These are phyloP conservation scores for Mucor sp. DNA, from an alignment of 371 early-diverging fungal genomes.

Conservation along the genomic window DNA sequence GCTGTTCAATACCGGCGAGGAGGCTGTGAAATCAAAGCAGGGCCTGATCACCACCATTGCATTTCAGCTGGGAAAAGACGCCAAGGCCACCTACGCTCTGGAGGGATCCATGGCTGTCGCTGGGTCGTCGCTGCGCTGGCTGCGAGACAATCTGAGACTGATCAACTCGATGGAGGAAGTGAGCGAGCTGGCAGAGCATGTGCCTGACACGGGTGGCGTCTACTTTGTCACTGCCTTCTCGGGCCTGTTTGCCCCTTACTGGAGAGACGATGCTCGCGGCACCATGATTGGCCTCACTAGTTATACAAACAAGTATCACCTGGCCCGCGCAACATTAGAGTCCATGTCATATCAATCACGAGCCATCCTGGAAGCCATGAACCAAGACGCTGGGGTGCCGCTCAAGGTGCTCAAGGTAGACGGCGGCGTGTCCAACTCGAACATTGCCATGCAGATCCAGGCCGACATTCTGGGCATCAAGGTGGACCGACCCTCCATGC, in stretches of 20 bases:
- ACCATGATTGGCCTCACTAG: conserved; percentile 89
- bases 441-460: conserved; percentile 91
- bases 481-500: conserved; percentile 87
- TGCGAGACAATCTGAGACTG: conserved; percentile 85
- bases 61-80: conserved; percentile 83
- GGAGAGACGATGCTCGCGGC: conserved; percentile 93
- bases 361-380: conserved; percentile 93
- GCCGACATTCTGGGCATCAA: conserved; percentile 84
- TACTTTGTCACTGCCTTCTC: conserved; percentile 96
- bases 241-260: conserved; percentile 95
- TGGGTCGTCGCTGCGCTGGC: conserved; percentile 93
- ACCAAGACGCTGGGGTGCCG: conserved; percentile 66
- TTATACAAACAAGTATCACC: conserved; percentile 81
- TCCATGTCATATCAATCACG: conserved; percentile 89
- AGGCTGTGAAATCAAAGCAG: conserved; percentile 75
- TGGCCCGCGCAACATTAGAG: conserved; percentile 89
- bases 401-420: conserved; percentile 83
- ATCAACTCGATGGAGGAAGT: conserved; percentile 76
- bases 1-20: conserved; percentile 90
- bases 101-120: conserved; percentile 96
- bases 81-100: conserved; percentile 81
- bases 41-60: conserved; percentile 93
- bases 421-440: conserved; percentile 92
- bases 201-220: conserved; percentile 85
- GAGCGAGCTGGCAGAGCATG: conserved; percentile 47